A percentile compares a stretch with the other conserved stretches of the same genome.
Evolutionary conservation across 2,329 filamentous ascomycete genomes (phyloP).

Genomic region (Hymenoscyphus fraxineus): DNA sequence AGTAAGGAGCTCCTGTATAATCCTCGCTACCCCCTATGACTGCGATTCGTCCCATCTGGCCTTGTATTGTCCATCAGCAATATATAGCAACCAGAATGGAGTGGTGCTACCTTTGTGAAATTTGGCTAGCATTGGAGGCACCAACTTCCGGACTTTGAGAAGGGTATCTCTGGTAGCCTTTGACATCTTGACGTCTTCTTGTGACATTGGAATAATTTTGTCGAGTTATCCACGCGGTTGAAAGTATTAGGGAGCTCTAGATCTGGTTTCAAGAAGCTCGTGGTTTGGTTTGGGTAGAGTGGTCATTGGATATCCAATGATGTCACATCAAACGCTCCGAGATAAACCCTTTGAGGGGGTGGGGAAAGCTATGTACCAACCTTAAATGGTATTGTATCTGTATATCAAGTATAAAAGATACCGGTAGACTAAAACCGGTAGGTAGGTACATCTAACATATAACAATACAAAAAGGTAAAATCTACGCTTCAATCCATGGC

Average conservation of each 20-base stretch:
- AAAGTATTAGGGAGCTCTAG: neutral
- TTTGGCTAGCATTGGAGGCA: conserved; percentile 90
- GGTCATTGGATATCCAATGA: neutral
- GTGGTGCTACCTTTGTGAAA: conserved; percentile 80
- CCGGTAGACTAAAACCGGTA: too few species aligned
- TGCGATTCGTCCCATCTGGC: conserved; percentile 84
- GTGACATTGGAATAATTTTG: conserved; percentile 25
- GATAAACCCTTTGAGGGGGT: neutral
- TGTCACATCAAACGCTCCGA: neutral
- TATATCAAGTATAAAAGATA: too few species aligned
- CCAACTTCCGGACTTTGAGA: conserved; percentile 77
- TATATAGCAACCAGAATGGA: neutral
- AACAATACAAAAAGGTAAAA: too few species aligned
- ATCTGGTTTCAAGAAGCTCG: neutral
- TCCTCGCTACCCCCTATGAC: conserved; percentile 95
- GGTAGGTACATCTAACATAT: too few species aligned
- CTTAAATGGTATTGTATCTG: neutral
- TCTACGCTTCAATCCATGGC: too few species aligned
- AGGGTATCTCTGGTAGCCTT: conserved; percentile 71
- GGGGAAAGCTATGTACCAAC: too few species aligned
- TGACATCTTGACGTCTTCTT: conserved; percentile 51
- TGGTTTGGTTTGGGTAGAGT: neutral
- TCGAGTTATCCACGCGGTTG: neutral
- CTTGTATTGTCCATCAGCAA: conserved; percentile 43
- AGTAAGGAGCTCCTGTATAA: conserved; percentile 96